A percentile compares a stretch with the other conserved stretches of the same genome.
Evolutionary conservation across 257 asterid genomes (phyloP).

Genomic region (Penstemon barbatus): DNA sequence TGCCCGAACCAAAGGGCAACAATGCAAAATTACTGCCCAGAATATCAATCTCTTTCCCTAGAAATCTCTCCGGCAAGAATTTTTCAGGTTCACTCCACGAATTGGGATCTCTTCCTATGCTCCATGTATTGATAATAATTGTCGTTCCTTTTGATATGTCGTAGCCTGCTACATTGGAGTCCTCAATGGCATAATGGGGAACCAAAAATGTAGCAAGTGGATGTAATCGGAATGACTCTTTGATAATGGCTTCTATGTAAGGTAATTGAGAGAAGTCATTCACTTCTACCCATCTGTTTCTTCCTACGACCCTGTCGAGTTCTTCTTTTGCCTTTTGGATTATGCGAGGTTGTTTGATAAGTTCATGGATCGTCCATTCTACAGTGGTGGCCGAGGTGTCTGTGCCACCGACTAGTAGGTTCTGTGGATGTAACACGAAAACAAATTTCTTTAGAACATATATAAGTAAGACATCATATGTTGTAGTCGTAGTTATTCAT

Average conservation of each 20-base stretch:
- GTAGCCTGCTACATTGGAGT: slow-evolving; percentile 26
- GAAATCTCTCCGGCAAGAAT: slow-evolving; percentile 19
- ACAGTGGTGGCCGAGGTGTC: slow-evolving; percentile 26
- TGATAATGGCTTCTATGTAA: slow-evolving; percentile 25
- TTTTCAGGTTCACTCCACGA: background rate
- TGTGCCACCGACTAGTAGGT: slow-evolving; percentile 26
- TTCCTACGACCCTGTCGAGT: slow-evolving; percentile 29
- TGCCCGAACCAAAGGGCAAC: slow-evolving; percentile 23
- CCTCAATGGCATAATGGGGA: slow-evolving; percentile 28
- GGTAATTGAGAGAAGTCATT: slow-evolving; percentile 19
- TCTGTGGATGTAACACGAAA: background rate
- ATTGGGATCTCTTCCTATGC: slow-evolving; percentile 14
- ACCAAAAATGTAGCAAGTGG: slow-evolving; percentile 23
- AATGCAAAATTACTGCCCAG: slow-evolving; percentile 13
- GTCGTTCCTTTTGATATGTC: slow-evolving; percentile 23
- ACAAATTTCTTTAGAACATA: no score
- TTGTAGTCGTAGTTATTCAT: no score
- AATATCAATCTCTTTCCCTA: slow-evolving; percentile 2
- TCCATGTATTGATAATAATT: slow-evolving; percentile 16
- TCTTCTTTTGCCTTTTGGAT: slow-evolving; percentile 28
- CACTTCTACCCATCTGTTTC: slow-evolving; percentile 33
- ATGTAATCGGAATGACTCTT: slow-evolving; percentile 30
- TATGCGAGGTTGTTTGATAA: slow-evolving; percentile 19
- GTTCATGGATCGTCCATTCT: slow-evolving; percentile 34
- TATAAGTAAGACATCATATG: no score